Conservation (phyloP, 805 yeast species). For the Saccharomycopsis amapae region DNA sequence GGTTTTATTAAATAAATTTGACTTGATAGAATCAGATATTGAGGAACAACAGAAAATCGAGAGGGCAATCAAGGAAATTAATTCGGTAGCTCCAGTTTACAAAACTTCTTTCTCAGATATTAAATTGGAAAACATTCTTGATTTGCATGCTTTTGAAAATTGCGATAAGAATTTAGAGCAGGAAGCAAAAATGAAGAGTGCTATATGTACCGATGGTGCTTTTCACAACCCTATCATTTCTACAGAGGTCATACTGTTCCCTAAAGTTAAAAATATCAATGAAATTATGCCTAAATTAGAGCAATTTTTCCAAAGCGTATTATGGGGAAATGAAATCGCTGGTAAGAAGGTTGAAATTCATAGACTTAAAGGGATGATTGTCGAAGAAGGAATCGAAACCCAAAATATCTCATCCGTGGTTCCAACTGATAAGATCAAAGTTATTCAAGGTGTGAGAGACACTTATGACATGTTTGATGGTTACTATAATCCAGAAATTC, state of each 20-base stretch:
- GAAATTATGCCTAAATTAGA: constrained; percentile 44
- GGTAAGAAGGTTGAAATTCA: constrained; percentile 58
- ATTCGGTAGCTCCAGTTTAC: constrained; percentile 59
- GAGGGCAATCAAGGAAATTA: constrained; percentile 45
- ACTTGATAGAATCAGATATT: constrained; percentile 33
- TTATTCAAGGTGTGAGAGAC: constrained; percentile 88
- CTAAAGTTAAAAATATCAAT: constrained; percentile 19
- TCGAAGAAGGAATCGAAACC: constrained; percentile 24
- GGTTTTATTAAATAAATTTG: constrained; percentile 72
- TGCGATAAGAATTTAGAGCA: constrained; percentile 22
- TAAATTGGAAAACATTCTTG: constrained; percentile 57
- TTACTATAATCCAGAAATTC: constrained; percentile 26
- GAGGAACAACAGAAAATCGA: constrained; percentile 30
- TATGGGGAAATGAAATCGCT: constrained; percentile 62
- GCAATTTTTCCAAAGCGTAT: constrained; percentile 53
- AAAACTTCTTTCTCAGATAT: constrained; percentile 72
- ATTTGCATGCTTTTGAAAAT: constrained; percentile 69
- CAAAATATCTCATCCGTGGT: constrained; percentile 15
- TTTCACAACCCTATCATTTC: constrained; percentile 40
- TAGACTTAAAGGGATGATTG: constrained; percentile 71
- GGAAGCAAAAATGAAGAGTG: constrained; percentile 26
- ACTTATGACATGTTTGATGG: constrained; percentile 72
- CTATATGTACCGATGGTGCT: constrained; percentile 21
- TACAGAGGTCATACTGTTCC: constrained; percentile 19
- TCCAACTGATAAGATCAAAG: constrained; percentile 30